Evolutionary conservation across 495 filamentous ascomycete genomes (phyloP).

Genomic region (Aspergillus ellipticus): DNA sequence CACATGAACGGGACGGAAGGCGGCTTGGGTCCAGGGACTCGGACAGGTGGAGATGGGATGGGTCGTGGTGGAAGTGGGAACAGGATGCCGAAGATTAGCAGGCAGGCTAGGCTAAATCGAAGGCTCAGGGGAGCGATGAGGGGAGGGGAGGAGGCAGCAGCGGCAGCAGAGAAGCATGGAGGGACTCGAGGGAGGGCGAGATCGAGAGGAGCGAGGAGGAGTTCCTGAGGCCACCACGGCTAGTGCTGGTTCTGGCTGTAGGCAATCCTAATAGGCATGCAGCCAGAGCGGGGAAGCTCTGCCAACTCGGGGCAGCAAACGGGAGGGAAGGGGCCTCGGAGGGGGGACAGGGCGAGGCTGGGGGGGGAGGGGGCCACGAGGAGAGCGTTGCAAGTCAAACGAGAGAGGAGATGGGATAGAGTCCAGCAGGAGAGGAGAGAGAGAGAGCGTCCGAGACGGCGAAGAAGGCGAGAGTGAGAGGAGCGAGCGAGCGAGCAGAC

Average conservation of each 20-base stretch:
- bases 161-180: background rate
- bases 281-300: constrained; percentile 19
- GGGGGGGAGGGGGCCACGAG: background rate
- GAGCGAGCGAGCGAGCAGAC: background rate
- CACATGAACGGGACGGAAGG: constrained; percentile 19
- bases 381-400: background rate
- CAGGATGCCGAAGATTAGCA: background rate
- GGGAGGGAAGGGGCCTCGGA: background rate
- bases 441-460: background rate
- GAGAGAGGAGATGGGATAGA: background rate
- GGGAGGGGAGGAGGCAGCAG: background rate
- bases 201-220: background rate
- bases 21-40: constrained; percentile 9
- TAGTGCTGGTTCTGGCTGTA: background rate
- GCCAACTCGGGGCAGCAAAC: constrained; percentile 1
- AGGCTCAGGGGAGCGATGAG: background rate
- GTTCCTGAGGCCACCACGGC: constrained; percentile 4
- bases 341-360: background rate
- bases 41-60: background rate
- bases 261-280: constrained; percentile 1
- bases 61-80: background rate
- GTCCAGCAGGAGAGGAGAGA: constrained; percentile 1
- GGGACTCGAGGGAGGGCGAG: background rate
- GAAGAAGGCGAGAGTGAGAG: background rate
- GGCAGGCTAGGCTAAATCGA: background rate